Evolutionary conservation across 306 rosid genomes (phyloP), one percentile per base, ranked within the genome.

Genomic region (Castanospermum australe): DNA sequence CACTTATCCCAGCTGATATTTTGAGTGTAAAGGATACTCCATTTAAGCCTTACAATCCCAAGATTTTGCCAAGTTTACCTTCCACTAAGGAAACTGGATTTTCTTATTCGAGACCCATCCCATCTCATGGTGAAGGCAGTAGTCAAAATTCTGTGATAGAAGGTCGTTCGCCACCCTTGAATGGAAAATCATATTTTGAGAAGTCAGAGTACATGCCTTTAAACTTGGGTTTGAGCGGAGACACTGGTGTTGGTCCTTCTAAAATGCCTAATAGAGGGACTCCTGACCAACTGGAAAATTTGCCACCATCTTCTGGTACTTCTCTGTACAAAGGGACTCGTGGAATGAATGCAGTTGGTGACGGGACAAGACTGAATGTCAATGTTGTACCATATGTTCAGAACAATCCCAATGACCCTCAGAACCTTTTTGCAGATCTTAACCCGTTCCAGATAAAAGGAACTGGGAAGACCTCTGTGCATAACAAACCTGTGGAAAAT

Each of bases 381-480:
- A 96, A 96, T 90, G 92, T 90, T 44, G 92, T 90, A 41, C 97
- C 99, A 55, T 90, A 88, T 84, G 85, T 84, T 77, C 96, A 93
- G 69, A 89, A 83, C 73, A 83, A 60, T 79, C 73, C 85, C 6
- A 94, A 88, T 70, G 98, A 96, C 77, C 30, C 93, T 69, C 88
- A 86, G 62, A 84, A 72, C 79, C 97, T 93, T 66, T 96, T 96
- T 84, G 93, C 96, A 0, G 99, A 96, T 74, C 96, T 93, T 80
- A 96, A 93, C 70, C 97, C 98, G 17, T 93, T 96, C 86, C 95
- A 78, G 81, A 87, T 96, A 73, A 96, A 89, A 83, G 98, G 99
- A 84, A 90, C 91, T 44, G 92, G 94, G 72, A 95, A 90, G 87
- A 73, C 91, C 75, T 68, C 85, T 74, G 80, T 82, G 42, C 90